phyloP scores from a whole-genome alignment of 805 yeast species.

The Kuraishia ogatae region DNA sequence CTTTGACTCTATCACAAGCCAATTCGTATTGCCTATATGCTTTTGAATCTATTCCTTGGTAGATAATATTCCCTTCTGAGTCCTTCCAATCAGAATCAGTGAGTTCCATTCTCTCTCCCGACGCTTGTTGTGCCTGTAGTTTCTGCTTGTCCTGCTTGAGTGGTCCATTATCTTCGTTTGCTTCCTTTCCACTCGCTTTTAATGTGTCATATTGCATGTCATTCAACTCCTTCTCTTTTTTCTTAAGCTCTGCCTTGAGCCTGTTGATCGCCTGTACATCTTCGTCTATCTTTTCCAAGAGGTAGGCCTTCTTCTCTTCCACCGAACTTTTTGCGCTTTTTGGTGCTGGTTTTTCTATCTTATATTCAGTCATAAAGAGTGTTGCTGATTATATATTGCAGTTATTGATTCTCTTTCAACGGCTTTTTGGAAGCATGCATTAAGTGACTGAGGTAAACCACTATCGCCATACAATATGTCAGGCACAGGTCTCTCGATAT shows the following conservation, averaged over 20 bases:
- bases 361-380: background rate
- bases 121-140: background rate
- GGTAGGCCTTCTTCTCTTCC: background rate
- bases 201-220: background rate
- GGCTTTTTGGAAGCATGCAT: too few species aligned
- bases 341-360: background rate
- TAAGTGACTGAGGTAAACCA: too few species aligned
- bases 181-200: slow-evolving; percentile 1
- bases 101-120: background rate
- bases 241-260: slow-evolving; percentile 21
- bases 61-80: background rate
- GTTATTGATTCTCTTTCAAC: too few species aligned
- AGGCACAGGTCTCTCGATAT: too few species aligned
- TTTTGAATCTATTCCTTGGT: slow-evolving; percentile 21
- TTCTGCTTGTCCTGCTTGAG: background rate
- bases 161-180: background rate
- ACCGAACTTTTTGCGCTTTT: background rate
- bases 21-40: slow-evolving; percentile 58
- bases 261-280: slow-evolving; percentile 32
- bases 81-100: background rate
- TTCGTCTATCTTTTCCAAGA: slow-evolving; percentile 32
- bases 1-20: slow-evolving; percentile 60
- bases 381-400: background rate
- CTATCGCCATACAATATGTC: too few species aligned
- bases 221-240: slow-evolving; percentile 8